Evolutionary conservation across 106 monocot species (phyloP), one percentile per base, ranked within the genome.

Genomic region (Hemerocallis citrina): DNA sequence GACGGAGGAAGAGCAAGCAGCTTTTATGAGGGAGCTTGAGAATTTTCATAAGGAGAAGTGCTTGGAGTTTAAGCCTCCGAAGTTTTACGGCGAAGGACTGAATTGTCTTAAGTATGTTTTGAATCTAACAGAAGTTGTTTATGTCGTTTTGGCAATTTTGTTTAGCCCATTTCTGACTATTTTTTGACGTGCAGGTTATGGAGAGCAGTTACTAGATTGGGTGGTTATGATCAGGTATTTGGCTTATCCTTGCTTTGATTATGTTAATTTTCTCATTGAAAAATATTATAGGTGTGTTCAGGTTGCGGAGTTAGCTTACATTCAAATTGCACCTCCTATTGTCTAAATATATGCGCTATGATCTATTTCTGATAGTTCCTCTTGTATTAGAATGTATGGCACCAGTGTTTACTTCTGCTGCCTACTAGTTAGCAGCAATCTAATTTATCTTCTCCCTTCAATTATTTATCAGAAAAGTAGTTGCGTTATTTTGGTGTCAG

Each of bases 61-160:
- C 65, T 59, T 91, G 69, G 96, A 96, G 55, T 96, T 87, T 68
- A 96, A 96, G 56, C 84, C 96, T 10, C 96, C 91, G 5, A 96
- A 88, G 68, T 96, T 96, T 42, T 96, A 96, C 40, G 91, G 96
- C 14, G 85, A 84, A 74, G 87, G 84, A 35, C 66, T 96, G 51
- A 96, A 96, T 85, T 96, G 95, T 62, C 74, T 96, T 25, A 96
- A 96, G 95, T 96, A 65, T 62, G 90, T 51, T 22, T 50, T 63
- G 11, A 6, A 30, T 66, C 19, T n/a, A n/a, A n/a, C n/a, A n/a
- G n/a, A n/a, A n/a, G n/a, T n/a, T n/a, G n/a, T n/a, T n/a, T n/a
- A n/a, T n/a, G n/a, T n/a, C n/a, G n/a, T n/a, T n/a, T n/a, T n/a
- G n/a, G n/a, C n/a, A n/a, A n/a, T n/a, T n/a, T n/a, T n/a, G n/a